Conservation (phyloP, 2,329 filamentous ascomycete species). For the Chrysoporthe puriensis region DNA sequence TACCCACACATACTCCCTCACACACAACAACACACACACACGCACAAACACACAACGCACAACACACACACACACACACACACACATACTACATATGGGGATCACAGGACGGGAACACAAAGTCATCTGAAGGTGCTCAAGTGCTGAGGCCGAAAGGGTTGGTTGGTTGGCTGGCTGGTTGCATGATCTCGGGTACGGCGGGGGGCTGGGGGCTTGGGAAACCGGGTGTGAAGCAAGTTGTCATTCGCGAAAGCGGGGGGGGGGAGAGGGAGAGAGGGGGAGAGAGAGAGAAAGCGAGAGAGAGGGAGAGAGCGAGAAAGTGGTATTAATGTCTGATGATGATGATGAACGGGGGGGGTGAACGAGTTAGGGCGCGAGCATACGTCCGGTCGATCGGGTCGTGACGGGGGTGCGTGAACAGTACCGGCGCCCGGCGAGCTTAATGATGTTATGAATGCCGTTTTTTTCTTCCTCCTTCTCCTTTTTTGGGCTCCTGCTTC, state of each 20-base stretch:
- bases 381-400: too few relatives aligned
- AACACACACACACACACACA: not conserved
- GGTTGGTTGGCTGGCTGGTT: not conserved
- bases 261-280: not conserved
- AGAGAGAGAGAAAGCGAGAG: not conserved
- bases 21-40: not conserved
- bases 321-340: slow-evolving; percentile 12
- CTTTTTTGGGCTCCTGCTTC: not conserved
- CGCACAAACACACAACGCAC: not conserved
- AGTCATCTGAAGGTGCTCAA: slow-evolving; percentile 21
- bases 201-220: not conserved
- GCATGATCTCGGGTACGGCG: not conserved
- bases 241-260: not conserved
- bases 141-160: slow-evolving; percentile 18
- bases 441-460: slow-evolving; percentile 1
- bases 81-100: not conserved
- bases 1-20: not conserved
- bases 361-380: not conserved
- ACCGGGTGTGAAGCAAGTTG: too few relatives aligned
- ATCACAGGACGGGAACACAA: slow-evolving; percentile 1
- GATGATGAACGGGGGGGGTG: not conserved
- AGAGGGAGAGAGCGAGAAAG: not conserved
- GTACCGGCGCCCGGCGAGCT: too few relatives aligned
- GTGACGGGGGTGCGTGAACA: too few relatives aligned
- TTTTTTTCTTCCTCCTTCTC: not conserved